These are phyloP conservation scores for Cantharellus cinnabarinus DNA, from an alignment of 768 basidiomycete species.

Conservation along the genomic window DNA sequence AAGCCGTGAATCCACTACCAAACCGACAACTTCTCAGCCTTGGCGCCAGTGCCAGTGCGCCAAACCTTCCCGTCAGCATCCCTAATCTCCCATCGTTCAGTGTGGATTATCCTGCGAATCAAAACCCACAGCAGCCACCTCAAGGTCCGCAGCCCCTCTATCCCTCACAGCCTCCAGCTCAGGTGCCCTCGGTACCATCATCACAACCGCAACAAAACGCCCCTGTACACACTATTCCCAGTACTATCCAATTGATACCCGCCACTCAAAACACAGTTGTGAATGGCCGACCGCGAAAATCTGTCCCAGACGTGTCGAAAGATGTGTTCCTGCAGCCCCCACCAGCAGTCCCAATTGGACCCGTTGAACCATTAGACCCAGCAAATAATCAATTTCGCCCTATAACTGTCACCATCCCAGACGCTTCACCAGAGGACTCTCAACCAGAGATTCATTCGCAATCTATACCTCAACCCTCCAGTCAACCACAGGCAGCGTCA, in stretches of 20 bases:
- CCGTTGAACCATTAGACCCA: not conserved
- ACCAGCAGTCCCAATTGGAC: constrained; percentile 8
- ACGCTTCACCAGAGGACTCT: constrained; percentile 14
- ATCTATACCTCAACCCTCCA: not conserved
- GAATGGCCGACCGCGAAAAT: constrained; percentile 64
- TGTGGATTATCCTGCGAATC: not conserved
- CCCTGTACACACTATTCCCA: constrained; percentile 41
- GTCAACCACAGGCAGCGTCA: not conserved
- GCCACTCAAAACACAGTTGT: not conserved
- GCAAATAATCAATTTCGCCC: not conserved
- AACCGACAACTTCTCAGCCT: constrained; percentile 45
- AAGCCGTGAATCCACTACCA: constrained; percentile 92
- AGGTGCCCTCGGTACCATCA: constrained; percentile 25
- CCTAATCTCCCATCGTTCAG: not conserved
- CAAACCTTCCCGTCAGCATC: not conserved
- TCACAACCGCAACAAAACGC: constrained; percentile 29
- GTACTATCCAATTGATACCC: not conserved
- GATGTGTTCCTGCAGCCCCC: constrained; percentile 32
- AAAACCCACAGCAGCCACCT: constrained; percentile 2
- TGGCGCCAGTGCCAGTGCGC: constrained; percentile 1
- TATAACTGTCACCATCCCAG: not conserved
- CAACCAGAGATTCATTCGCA: constrained; percentile 14
- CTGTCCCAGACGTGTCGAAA: constrained; percentile 50
- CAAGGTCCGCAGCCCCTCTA: no score
- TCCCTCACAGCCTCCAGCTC: constrained; percentile 12